These are phyloP conservation scores for Apiosordaria backusii DNA, from an alignment of 495 filamentous ascomycete species.

Conservation along the genomic window DNA sequence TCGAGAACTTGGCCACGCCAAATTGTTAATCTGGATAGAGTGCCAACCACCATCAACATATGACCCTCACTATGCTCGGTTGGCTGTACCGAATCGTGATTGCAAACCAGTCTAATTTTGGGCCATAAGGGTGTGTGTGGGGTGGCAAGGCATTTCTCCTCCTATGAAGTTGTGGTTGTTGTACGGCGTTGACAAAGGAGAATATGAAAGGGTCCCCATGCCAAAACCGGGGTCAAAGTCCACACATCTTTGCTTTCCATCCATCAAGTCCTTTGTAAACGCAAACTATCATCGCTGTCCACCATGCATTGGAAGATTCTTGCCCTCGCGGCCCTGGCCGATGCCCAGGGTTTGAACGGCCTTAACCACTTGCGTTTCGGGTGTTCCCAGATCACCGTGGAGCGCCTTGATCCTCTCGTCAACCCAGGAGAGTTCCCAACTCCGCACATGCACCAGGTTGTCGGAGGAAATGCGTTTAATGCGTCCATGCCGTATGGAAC, in stretches of 20 bases:
- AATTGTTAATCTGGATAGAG: conserved; percentile 7
- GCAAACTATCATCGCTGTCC: background rate
- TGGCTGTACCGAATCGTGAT: background rate
- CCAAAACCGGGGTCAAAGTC: background rate
- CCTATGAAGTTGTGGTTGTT: background rate
- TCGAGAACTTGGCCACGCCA: background rate
- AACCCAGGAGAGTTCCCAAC: conserved; percentile 36
- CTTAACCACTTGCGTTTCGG: conserved; percentile 33
- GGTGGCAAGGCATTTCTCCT: conserved; percentile 13
- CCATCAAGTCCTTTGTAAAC: background rate
- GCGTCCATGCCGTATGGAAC: conserved; percentile 30
- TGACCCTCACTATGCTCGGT: conserved; percentile 7
- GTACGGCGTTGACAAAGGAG: background rate
- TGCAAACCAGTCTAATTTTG: background rate
- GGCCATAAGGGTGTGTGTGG: background rate
- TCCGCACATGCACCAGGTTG: conserved; percentile 42
- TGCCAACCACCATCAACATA: background rate
- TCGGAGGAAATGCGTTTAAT: conserved; percentile 43
- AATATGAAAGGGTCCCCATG: conserved; percentile 1
- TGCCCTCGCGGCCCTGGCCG: conserved; percentile 17
- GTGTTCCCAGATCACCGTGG: conserved; percentile 30
- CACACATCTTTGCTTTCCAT: background rate
- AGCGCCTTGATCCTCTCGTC: conserved; percentile 34
- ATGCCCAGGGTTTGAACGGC: conserved; percentile 19
- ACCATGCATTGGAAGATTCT: conserved; percentile 23